phyloP scores from a whole-genome alignment of 192 early-diverging fungal genomes.

The Backusella sp. region DNA sequence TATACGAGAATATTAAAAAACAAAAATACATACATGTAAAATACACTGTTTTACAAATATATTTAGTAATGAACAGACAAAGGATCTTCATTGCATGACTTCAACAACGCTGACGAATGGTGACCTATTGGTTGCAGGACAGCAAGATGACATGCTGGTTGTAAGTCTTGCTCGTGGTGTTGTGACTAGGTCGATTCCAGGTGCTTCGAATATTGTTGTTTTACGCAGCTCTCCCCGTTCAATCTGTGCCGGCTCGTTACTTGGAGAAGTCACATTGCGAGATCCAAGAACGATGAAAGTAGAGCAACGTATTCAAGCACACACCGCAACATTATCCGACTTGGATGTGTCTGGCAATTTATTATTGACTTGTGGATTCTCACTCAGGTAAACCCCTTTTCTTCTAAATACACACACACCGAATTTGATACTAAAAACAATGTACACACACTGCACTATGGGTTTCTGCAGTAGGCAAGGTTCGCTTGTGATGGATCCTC shows the following conservation, averaged over 20 bases:
- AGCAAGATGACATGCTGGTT: slow-evolving; percentile 52
- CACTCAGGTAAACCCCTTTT: slow-evolving; percentile 45
- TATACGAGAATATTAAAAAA: no score
- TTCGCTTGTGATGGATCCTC: slow-evolving; percentile 66
- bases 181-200: slow-evolving; percentile 42
- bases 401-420: no score
- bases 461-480: slow-evolving; percentile 37
- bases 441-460: not conserved
- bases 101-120: slow-evolving; percentile 49
- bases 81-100: slow-evolving; percentile 56
- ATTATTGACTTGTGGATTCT: slow-evolving; percentile 76
- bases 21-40: not conserved
- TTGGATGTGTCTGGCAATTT: slow-evolving; percentile 74
- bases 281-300: slow-evolving; percentile 65
- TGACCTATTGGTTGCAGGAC: slow-evolving; percentile 58
- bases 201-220: slow-evolving; percentile 50
- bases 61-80: slow-evolving; percentile 45
- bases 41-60: not conserved
- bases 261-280: slow-evolving; percentile 62
- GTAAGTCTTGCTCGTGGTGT: slow-evolving; percentile 46
- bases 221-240: slow-evolving; percentile 61
- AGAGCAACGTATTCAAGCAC: slow-evolving; percentile 66
- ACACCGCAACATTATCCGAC: slow-evolving; percentile 76
- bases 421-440: no score
- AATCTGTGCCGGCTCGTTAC: slow-evolving; percentile 61